phyloP scores from a whole-genome alignment of 345 rosid genomes.

The Anacardium occidentale region DNA sequence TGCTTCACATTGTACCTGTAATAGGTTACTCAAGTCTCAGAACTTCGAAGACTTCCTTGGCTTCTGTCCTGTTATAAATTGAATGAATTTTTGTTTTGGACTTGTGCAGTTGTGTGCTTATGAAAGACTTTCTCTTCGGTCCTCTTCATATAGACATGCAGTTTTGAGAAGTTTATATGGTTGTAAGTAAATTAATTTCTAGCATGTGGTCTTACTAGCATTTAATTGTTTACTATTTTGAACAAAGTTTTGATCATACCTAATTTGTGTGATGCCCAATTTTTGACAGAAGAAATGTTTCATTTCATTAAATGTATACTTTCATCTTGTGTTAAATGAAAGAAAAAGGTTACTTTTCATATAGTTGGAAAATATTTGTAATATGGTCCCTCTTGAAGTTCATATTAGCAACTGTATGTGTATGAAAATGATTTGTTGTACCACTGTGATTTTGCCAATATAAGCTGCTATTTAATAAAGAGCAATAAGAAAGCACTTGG shows the following conservation, averaged over 20 bases:
- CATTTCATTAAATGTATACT: background rate
- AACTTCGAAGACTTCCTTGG: background rate
- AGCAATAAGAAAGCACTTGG: background rate
- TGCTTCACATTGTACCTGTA: background rate
- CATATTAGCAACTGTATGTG: background rate
- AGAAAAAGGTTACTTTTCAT: background rate
- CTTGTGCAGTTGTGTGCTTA: constrained; percentile 36
- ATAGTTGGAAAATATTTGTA: background rate
- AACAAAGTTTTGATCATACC: background rate
- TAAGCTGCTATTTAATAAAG: background rate
- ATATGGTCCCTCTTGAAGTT: background rate
- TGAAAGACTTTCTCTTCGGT: constrained; percentile 31
- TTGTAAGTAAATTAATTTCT: constrained; percentile 37
- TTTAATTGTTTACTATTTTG: background rate
- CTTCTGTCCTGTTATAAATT: background rate
- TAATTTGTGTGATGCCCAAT: background rate
- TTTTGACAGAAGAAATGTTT: background rate
- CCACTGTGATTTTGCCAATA: background rate
- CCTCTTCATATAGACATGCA: constrained; percentile 20
- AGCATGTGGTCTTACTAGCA: background rate
- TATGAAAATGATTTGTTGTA: background rate
- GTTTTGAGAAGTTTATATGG: constrained; percentile 30
- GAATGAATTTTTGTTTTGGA: background rate
- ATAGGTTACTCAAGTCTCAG: background rate
- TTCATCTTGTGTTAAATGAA: background rate